Evolutionary conservation across 225 moss, liverwort and hornwort species (phyloP).

Genomic region (Anthoceros angustus): DNA sequence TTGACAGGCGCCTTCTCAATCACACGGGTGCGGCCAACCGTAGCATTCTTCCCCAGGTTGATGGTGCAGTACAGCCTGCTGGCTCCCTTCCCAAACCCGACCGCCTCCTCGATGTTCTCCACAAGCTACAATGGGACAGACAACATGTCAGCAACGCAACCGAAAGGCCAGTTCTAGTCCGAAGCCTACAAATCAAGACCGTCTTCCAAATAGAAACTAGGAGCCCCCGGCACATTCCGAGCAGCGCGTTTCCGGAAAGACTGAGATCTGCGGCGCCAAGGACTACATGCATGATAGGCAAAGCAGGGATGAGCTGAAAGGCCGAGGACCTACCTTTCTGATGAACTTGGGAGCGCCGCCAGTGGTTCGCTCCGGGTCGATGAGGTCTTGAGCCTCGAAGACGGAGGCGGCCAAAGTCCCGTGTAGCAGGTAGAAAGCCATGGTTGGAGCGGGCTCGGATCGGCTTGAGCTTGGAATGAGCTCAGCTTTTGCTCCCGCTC

Average conservation of each 20-base stretch:
- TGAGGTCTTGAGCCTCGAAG: constrained; percentile 33
- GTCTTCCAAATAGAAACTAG: neutral
- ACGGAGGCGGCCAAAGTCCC: constrained; percentile 60
- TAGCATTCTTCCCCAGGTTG: constrained; percentile 30
- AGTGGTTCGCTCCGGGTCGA: constrained; percentile 24
- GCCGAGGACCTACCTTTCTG: constrained; percentile 20
- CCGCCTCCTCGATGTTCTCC: constrained; percentile 14
- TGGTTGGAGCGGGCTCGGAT: constrained; percentile 6
- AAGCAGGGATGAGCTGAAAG: neutral
- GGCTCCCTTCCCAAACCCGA: constrained; percentile 27
- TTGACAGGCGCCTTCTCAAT: constrained; percentile 27
- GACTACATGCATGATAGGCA: neutral
- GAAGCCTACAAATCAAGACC: too few species aligned
- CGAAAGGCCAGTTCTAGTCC: neutral
- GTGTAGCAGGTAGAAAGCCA: constrained; percentile 65
- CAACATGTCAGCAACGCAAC: too few species aligned
- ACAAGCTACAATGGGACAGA: constrained; percentile 16
- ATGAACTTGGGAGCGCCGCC: constrained; percentile 32
- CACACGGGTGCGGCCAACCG: constrained; percentile 70
- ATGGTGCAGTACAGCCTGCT: constrained; percentile 68
- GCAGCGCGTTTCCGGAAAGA: neutral
- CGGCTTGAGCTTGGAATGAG: too few species aligned
- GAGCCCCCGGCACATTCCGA: too few species aligned
- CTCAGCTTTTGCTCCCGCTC: too few species aligned
- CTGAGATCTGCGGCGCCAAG: too few species aligned